Evolutionary conservation across 495 filamentous ascomycete species (phyloP).

Genomic region (Podospora comata): DNA sequence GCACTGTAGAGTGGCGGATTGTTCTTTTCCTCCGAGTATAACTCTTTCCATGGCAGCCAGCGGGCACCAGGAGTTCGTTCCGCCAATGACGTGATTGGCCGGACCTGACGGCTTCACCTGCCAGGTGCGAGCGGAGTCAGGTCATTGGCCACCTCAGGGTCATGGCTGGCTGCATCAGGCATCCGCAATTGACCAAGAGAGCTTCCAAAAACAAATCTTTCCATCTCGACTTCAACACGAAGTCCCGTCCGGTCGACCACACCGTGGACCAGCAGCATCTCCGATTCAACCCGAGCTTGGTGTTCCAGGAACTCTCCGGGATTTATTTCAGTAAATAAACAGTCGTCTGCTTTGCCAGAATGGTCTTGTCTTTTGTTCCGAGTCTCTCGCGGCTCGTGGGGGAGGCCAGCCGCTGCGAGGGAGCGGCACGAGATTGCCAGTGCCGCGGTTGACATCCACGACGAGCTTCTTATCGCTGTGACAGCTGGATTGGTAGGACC

Average conservation of each 20-base stretch:
- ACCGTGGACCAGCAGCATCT: not conserved
- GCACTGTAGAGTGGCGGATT: not conserved
- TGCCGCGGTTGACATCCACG: not conserved
- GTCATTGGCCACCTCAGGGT: not conserved
- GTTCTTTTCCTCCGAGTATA: not conserved
- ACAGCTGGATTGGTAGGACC: not conserved
- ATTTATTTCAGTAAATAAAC: not conserved
- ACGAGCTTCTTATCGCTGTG: not conserved
- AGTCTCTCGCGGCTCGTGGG: not conserved
- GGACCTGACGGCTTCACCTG: not conserved
- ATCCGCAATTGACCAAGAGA: not conserved
- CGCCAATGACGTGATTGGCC: not conserved
- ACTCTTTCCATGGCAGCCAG: not conserved
- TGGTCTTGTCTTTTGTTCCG: not conserved
- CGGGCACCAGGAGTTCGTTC: not conserved
- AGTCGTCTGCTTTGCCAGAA: not conserved
- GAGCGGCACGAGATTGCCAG: conserved; percentile 2
- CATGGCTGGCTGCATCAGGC: not conserved
- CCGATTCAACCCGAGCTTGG: not conserved
- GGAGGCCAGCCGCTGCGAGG: conserved; percentile 1
- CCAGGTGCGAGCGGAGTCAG: not conserved
- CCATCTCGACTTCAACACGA: not conserved
- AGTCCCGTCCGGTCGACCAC: not conserved
- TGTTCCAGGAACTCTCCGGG: conserved; percentile 3
- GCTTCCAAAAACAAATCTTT: too few relatives aligned